These are phyloP conservation scores for Ophiocordyceps sinensis DNA, from an alignment of 2,329 filamentous ascomycete species.

Conservation along the genomic window DNA sequence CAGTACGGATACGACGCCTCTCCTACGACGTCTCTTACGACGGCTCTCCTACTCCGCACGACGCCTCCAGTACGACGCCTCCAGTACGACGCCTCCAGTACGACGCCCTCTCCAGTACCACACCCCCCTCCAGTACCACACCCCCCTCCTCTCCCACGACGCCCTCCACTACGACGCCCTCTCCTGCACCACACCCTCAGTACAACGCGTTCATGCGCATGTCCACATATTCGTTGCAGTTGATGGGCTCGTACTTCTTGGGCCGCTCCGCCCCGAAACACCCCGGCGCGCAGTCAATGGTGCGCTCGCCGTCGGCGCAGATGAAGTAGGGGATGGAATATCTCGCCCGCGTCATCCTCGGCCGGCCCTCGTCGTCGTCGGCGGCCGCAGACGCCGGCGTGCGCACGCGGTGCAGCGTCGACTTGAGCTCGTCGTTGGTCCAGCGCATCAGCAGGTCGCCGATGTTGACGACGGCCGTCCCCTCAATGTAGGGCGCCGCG, in stretches of 20 bases:
- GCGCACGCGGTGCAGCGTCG: slow-evolving; percentile 24
- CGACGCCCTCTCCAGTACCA: too few species aligned
- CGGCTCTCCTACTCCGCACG: too few species aligned
- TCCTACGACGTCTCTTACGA: too few species aligned
- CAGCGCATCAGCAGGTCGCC: slow-evolving; percentile 23
- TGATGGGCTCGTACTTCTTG: slow-evolving; percentile 32
- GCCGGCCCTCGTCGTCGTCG: too few species aligned
- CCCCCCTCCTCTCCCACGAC: too few species aligned
- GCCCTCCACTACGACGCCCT: too few species aligned
- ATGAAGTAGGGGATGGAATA: slow-evolving; percentile 50
- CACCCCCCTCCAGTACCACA: too few species aligned
- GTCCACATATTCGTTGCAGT: slow-evolving; percentile 13
- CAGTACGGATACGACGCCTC: too few species aligned
- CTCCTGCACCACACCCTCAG: neutral
- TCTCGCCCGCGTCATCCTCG: slow-evolving; percentile 29
- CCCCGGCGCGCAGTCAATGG: slow-evolving; percentile 36
- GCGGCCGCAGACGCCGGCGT: slow-evolving; percentile 19
- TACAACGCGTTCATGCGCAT: slow-evolving; percentile 12
- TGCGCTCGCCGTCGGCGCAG: slow-evolving; percentile 28
- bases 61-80: too few species aligned
- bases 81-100: too few species aligned
- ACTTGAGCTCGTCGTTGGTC: slow-evolving; percentile 21
- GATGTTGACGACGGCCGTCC: slow-evolving; percentile 23
- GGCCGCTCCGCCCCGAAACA: slow-evolving; percentile 26
- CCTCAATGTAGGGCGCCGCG: slow-evolving; percentile 11